A percentile compares a stretch with the other conserved stretches of the same genome.
phyloP scores from a whole-genome alignment of 768 basidiomycete species.

The Russula abietina region DNA sequence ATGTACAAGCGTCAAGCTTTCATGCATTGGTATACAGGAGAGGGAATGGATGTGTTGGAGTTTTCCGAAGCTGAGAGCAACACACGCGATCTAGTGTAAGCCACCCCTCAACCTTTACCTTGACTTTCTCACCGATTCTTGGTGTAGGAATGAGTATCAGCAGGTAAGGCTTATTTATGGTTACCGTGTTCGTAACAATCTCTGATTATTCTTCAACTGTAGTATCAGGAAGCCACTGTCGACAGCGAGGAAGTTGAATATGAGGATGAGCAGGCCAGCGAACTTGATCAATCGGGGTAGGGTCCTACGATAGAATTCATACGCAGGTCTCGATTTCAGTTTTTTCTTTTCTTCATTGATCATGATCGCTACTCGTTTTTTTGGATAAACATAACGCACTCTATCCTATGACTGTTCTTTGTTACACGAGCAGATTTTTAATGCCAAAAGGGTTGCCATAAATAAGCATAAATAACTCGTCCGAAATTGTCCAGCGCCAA shows the following conservation, averaged over 20 bases:
- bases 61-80: slow-evolving; percentile 88
- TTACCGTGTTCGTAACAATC: no score
- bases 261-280: slow-evolving; percentile 13
- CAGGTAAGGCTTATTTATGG: slow-evolving; percentile 42
- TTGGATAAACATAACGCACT: no score
- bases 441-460: neutral
- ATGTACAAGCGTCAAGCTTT: slow-evolving; percentile 87
- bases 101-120: slow-evolving; percentile 17
- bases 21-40: slow-evolving; percentile 86
- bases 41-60: slow-evolving; percentile 87
- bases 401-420: no score
- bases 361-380: no score
- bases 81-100: slow-evolving; percentile 72
- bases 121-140: slow-evolving; percentile 16
- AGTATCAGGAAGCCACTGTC: slow-evolving; percentile 25
- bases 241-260: slow-evolving; percentile 21
- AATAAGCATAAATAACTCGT: neutral
- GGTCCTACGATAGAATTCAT: neutral
- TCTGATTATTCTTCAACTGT: neutral
- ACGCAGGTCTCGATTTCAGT: no score
- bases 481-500: neutral
- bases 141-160: slow-evolving; percentile 78
- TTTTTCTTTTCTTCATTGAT: neutral
- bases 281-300: slow-evolving; percentile 6
- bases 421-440: no score